Evolutionary conservation across 257 asterid genomes (phyloP).

Genomic region (Nicotiana attenuata): DNA sequence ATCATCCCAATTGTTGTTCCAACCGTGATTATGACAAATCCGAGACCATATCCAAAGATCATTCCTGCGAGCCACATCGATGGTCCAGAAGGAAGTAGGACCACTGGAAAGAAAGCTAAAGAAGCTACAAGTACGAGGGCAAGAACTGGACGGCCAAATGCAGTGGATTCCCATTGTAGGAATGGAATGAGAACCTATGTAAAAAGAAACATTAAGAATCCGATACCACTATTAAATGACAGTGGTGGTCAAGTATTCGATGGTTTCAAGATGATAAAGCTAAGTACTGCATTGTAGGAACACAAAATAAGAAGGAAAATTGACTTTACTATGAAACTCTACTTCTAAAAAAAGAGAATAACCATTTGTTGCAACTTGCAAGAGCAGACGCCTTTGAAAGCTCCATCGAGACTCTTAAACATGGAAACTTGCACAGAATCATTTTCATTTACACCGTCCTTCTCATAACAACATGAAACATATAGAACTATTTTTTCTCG

Average conservation of each 20-base stretch:
- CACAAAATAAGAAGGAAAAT: no score
- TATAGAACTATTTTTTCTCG: background rate
- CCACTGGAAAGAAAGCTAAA: constrained; percentile 74
- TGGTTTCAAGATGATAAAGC: background rate
- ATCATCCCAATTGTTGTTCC: constrained; percentile 88
- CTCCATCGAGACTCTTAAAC: background rate
- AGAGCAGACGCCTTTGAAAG: background rate
- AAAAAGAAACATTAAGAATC: background rate
- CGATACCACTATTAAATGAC: background rate
- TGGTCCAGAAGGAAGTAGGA: constrained; percentile 88
- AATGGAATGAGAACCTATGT: constrained; percentile 68
- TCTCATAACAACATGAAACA: background rate
- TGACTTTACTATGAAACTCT: background rate
- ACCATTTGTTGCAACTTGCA: background rate
- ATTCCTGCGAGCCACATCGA: constrained; percentile 98
- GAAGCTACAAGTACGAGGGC: constrained; percentile 77
- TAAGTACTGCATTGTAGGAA: background rate
- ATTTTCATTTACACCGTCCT: background rate
- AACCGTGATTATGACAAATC: constrained; percentile 77
- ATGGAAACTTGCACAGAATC: background rate
- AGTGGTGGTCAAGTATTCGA: background rate
- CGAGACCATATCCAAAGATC: constrained; percentile 91
- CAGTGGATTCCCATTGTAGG: constrained; percentile 88
- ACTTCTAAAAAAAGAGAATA: background rate
- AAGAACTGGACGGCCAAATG: constrained; percentile 78